Percentiles rank a stretch among this genome's conserved stretches.
These are phyloP conservation scores for Aspergillus versicolor DNA, from an alignment of 2,329 filamentous ascomycete genomes.

Conservation along the genomic window DNA sequence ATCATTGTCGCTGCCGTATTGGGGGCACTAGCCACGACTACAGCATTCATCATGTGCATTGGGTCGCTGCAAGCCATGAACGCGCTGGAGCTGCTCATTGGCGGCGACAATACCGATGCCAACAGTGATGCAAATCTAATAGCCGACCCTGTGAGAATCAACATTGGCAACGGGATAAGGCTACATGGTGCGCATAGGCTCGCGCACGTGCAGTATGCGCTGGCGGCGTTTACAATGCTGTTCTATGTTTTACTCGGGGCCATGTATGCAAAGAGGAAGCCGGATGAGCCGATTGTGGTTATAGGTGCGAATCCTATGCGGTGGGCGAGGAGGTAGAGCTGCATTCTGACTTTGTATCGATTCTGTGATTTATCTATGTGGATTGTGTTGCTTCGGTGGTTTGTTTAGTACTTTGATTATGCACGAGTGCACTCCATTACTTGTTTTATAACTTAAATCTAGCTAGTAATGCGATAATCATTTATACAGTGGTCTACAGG, in stretches of 20 bases:
- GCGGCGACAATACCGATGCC: background rate
- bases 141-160: background rate
- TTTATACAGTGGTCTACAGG: too few species aligned
- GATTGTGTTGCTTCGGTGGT: too few species aligned
- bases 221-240: background rate
- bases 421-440: too few species aligned
- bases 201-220: background rate
- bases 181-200: background rate
- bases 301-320: background rate
- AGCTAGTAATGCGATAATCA: too few species aligned
- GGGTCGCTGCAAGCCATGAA: background rate
- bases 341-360: background rate
- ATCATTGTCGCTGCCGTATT: background rate
- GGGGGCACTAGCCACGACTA: background rate
- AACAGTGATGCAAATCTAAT: background rate
- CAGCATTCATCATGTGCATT: background rate
- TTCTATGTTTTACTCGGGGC: background rate
- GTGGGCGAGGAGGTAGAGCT: background rate
- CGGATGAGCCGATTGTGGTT: background rate
- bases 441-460: too few species aligned
- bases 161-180: background rate
- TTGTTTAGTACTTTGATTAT: too few species aligned
- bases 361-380: background rate
- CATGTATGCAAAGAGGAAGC: background rate
- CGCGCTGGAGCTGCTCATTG: background rate